Evolutionary conservation across 2,329 filamentous ascomycete genomes (phyloP), one percentile per base, ranked within the genome.

Genomic region (Xylariaceae sp.): DNA sequence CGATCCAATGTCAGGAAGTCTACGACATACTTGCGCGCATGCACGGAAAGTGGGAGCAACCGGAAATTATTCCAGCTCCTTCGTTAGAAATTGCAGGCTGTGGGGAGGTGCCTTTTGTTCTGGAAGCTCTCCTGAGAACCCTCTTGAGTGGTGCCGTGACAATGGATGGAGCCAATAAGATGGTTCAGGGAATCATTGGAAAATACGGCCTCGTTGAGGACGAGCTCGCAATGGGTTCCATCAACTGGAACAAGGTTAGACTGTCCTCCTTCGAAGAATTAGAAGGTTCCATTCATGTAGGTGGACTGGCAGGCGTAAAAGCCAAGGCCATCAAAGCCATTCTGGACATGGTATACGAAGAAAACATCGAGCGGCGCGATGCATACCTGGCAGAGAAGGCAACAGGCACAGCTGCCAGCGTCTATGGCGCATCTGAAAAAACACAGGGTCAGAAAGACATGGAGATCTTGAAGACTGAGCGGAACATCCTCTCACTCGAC

Each of bases 221-320:
- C 48, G 85, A 88, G 5, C 75, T 87, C 8, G 88, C 87, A 4
- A 85, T 87, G 66, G 87, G 87, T 2, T 89, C 87, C 57, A 86
- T 92, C 6, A 78, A 92, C 69, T 93, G 88, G 88, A 83, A 90
- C 65, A 84, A 83, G 8, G 86, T 92, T 1, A 82, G 85, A 18
- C 72, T 76, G 30, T 83, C 86, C 1, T 72, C 82, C 1, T 70
- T 82, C 3, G 76, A 81, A 45, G 82, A 88, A 4, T 77, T 94
- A n/a, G 83, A 82, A 51, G 75, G 87, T 54, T 83, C 88, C 0
- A 91, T 94, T 68, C 85, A 84, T 65, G 74, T 76, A 6, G 89
- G 89, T 8, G 91, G 91, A 0, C 76, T 92, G 1, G 87, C 85
- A 2, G 80, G 82, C n/a, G 78, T 79, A 13, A 94, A 92, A 73